Percentiles rank a stretch among this genome's conserved stretches.
phyloP scores from a whole-genome alignment of 2,329 filamentous ascomycete genomes.

The Corinectria fuckeliana region DNA sequence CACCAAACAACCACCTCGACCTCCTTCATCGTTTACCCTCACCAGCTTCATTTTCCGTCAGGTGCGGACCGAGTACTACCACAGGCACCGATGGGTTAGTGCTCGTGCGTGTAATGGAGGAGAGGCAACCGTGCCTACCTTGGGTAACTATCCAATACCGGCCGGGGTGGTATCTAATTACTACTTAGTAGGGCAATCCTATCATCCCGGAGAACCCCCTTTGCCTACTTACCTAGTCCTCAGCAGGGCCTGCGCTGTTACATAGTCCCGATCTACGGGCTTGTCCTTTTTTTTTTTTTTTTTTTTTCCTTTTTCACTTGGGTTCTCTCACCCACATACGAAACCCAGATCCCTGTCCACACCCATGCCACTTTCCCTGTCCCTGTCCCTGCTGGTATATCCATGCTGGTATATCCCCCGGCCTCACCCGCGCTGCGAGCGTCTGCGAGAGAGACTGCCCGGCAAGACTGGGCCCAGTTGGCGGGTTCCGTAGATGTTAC shows the following conservation, averaged over 20 bases:
- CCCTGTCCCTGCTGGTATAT: not conserved
- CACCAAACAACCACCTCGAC: slow-evolving; percentile 1
- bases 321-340: not conserved
- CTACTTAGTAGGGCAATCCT: no score
- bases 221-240: no score
- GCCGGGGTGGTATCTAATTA: no score
- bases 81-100: no score
- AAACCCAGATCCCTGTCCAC: no score
- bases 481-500: slow-evolving; percentile 3
- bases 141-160: not conserved
- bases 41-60: no score
- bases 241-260: not conserved
- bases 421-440: not conserved
- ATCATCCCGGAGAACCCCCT: no score
- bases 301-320: not conserved
- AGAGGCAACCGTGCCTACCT: not conserved
- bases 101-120: no score
- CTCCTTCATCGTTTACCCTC: not conserved
- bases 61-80: no score
- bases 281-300: not conserved
- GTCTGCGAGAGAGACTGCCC: no score
- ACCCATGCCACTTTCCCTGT: no score
- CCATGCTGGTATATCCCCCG: not conserved
- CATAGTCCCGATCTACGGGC: not conserved
- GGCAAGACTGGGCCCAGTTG: not conserved